phyloP scores from a whole-genome alignment of 176 grass and related monocot genomes.

The Hordeum vulgare region MorexV3_pseudomolecules_assembly NC_058523.1:146950967-146951466 shows the following conservation, averaged over 20 bases:
- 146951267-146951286: slow-evolving; percentile 59
- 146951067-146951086: not conserved
- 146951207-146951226: not conserved
- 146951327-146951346: slow-evolving; percentile 40
- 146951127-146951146: not conserved
- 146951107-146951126: not conserved
- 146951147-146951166: not conserved
- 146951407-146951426: slow-evolving; percentile 49
- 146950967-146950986: not conserved
- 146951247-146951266: slow-evolving; percentile 4
- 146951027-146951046: not conserved
- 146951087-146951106: not conserved
- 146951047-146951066: not conserved
- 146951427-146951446: slow-evolving; percentile 32
- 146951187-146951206: not conserved
- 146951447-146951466: slow-evolving; percentile 31
- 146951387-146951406: slow-evolving; percentile 79
- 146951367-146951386: slow-evolving; percentile 72
- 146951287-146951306: slow-evolving; percentile 50
- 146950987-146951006: not conserved
- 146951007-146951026: not conserved
- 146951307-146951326: slow-evolving; percentile 30
- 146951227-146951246: slow-evolving; percentile 4
- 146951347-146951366: slow-evolving; percentile 47
- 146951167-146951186: not conserved